Base-by-base conservation (phyloP, 2,329 filamentous ascomycete species). In the Aspergillus sp. region DNA sequence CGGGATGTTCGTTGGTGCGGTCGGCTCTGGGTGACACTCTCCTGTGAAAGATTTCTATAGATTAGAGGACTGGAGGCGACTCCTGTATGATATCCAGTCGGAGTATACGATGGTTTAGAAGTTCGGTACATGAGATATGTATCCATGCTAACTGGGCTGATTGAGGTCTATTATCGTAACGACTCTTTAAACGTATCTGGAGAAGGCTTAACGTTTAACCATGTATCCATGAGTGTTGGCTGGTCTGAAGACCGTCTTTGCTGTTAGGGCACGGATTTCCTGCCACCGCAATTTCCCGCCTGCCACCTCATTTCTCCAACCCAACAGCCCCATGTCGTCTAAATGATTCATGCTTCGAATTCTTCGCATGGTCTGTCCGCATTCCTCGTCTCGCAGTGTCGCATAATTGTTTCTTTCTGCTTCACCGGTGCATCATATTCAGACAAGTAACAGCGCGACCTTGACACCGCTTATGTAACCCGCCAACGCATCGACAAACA, bases 1-100 rank as follows among this genome's bases (percentile, higher is more conserved):
- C 93, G 2, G 94, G 93, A 5, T 94, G 91, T 72, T 96, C 90
- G 40, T 80, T 99, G 62, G 91, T 97, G 47, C 81, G 94, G 53
- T 97, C 93, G 69, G 93, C 91, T 4, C 77, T 97, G 59, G 94
- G 94, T 17, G 94, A 99, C 78, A 95, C 89, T 46, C 76, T 97
- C 64, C 76, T 97, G 68, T 97, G 25, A 45, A 29, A 7, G 16
- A n/a, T 42, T 23, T 13, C 9, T 40, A 20, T 54, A 49, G 47
- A 49, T 32, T 25, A 45, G 25, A 23, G 6, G 13, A 38, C 34
- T 38, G 34, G 34, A 38, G 34, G 34, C 34, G 16, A 38, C 34
- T 38, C 34, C 34, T 38, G 34, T 38, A 38, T 38, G 34, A 38
- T 38, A 38, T 38, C 25, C 25, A 29, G 25, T 29, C 25, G 14